Evolutionary conservation across 805 yeast species (phyloP), one percentile per base, ranked within the genome.

Genomic region (Schwanniomyces pseudopolymorphus): DNA sequence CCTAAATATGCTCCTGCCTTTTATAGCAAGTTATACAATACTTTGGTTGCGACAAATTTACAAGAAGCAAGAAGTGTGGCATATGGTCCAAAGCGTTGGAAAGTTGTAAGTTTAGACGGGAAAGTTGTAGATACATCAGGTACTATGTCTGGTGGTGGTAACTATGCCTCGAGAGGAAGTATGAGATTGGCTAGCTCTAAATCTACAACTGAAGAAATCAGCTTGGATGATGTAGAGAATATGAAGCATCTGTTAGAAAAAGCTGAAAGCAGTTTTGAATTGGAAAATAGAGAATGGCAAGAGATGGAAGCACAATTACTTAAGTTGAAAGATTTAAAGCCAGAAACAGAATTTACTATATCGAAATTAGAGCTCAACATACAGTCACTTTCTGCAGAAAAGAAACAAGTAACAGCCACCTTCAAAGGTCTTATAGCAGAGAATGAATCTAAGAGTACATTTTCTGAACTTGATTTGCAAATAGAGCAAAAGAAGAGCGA

Each of bases 91-190:
- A 81, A 74, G 54, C 74, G 98, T 56, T 87, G 81, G 77, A 79
- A 96, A 56, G 98, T 92, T 20, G 98, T 95, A 0, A 90, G 98
- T 0, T 63, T 90, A 7, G 96, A 88, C 63, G 99, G 99, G 20
- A 86, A 89, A 56, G 71, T 94, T 19, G 92, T 94, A 46, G 97
- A 91, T 57, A 82, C 85, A 13, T 87, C 96, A 2, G 99, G 99
- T 65, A 88, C 97, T 1, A 84, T 95, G 84, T 83, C 96, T 40
- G 99, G 99, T 57, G 99, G 99, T 67, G 99, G 98, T 44, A 78
- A 75, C 45, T 72, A 78, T 33, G 78, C 76, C 7, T 75, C 79
- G 14, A 78, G 78, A 42, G 99, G 98, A 5, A 84, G 86, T 2
- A 89, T 94, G 96, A 81, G 76, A 47, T 67, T 77, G 35, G 60